Evolutionary conservation across 2,329 filamentous ascomycete species (phyloP).

Genomic region (Claviceps cyperi): DNA sequence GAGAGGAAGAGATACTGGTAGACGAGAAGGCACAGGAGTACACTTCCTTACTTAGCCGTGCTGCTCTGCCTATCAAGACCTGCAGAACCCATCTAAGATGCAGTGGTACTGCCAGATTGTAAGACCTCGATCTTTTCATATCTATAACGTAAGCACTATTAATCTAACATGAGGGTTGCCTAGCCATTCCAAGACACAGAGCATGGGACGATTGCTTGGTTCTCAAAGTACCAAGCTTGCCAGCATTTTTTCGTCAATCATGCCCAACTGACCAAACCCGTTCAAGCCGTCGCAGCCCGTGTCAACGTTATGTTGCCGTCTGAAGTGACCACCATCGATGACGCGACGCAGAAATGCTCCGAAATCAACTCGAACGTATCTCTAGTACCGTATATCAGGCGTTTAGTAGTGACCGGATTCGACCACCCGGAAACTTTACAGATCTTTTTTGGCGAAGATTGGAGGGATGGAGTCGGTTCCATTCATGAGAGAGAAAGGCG

Average conservation of each 20-base stretch:
- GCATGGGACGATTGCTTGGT: conserved; percentile 85
- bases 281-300: conserved; percentile 80
- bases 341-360: conserved; percentile 4
- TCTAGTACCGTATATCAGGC: conserved; percentile 76
- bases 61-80: background rate
- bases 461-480: conserved; percentile 62
- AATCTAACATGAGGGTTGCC: background rate
- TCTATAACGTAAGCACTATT: background rate
- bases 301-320: conserved; percentile 86
- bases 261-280: conserved; percentile 67
- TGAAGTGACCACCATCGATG: conserved; percentile 41
- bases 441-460: conserved; percentile 94
- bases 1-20: background rate
- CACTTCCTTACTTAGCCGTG: background rate
- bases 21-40: background rate
- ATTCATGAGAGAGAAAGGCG: conserved; percentile 79
- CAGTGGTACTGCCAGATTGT: conserved; percentile 10
- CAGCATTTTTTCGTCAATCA: conserved; percentile 83
- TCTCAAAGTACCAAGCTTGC: conserved; percentile 80
- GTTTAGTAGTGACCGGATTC: conserved; percentile 81
- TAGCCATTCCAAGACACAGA: conserved; percentile 31
- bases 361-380: conserved; percentile 7
- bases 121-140: conserved; percentile 1
- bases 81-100: conserved; percentile 3
- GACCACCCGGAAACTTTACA: conserved; percentile 78